These are phyloP conservation scores for Yamadazyma kitorensis DNA, from an alignment of 805 yeast species.

Conservation along the genomic window DNA sequence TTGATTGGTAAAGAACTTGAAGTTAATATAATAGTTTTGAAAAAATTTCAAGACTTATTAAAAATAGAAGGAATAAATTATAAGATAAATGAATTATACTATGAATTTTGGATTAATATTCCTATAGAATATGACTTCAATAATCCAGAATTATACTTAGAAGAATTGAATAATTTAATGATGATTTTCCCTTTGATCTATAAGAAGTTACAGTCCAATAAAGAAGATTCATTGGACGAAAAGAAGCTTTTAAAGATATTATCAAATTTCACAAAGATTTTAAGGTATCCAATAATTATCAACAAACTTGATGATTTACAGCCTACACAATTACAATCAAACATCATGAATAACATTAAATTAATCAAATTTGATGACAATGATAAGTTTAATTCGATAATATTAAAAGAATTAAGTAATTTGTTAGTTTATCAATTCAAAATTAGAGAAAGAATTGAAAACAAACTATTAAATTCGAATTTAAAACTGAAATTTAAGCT, in stretches of 20 bases:
- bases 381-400: slow-evolving; percentile 37
- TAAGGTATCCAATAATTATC: slow-evolving; percentile 72
- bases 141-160: slow-evolving; percentile 50
- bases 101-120: slow-evolving; percentile 49
- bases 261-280: slow-evolving; percentile 58
- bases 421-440: slow-evolving; percentile 60
- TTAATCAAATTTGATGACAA: slow-evolving; percentile 20
- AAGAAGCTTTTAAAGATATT: slow-evolving; percentile 50
- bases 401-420: slow-evolving; percentile 53
- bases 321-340: slow-evolving; percentile 60
- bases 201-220: slow-evolving; percentile 20
- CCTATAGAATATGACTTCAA: slow-evolving; percentile 40
- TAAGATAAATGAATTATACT: slow-evolving; percentile 29
- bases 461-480: slow-evolving; percentile 43
- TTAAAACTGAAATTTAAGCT: slow-evolving; percentile 38
- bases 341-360: slow-evolving; percentile 51
- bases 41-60: slow-evolving; percentile 49
- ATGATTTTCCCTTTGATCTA: slow-evolving; percentile 49
- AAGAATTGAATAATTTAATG: slow-evolving; percentile 55
- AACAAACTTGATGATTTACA: slow-evolving; percentile 47
- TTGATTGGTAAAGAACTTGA: slow-evolving; percentile 43
- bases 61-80: slow-evolving; percentile 21
- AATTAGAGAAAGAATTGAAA: slow-evolving; percentile 53
- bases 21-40: slow-evolving; percentile 54
- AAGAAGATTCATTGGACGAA: slow-evolving; percentile 24